These are phyloP conservation scores for Rhodotorula sp. DNA, from an alignment of 1,284 basidiomycete species.

Conservation along the genomic window DNA sequence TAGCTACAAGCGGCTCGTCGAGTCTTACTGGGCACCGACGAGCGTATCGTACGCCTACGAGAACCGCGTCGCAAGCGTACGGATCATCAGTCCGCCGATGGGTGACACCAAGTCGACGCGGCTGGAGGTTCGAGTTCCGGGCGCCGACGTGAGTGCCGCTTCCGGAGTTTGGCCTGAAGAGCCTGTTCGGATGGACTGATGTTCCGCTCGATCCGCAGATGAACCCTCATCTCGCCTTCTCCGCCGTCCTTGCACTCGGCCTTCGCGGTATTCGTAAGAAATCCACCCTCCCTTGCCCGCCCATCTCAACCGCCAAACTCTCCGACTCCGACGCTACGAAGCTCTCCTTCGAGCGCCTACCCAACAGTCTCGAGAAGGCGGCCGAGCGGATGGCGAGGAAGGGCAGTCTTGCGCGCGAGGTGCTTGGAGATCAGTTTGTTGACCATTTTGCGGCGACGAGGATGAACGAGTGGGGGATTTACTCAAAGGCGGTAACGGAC, in stretches of 20 bases:
- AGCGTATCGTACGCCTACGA: conserved; percentile 88
- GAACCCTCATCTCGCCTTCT: conserved; percentile 83
- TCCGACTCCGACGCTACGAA: conserved; percentile 45
- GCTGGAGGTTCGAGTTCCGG: conserved; percentile 68
- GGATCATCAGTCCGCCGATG: conserved; percentile 86
- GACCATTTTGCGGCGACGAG: conserved; percentile 91
- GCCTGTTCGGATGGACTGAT: not conserved
- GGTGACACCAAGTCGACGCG: conserved; percentile 76
- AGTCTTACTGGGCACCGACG: conserved; percentile 45
- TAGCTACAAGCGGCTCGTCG: conserved; percentile 87
- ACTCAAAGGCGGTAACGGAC: conserved; percentile 26
- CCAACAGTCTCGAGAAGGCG: conserved; percentile 71
- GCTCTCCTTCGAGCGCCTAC: conserved; percentile 60
- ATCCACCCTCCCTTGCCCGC: conserved; percentile 66
- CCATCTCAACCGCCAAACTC: conserved; percentile 57
- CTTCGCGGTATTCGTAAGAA: conserved; percentile 81
- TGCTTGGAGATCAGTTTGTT: conserved; percentile 84
- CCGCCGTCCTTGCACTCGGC: conserved; percentile 81
- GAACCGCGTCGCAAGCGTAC: conserved; percentile 83
- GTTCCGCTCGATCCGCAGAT: conserved; percentile 45
- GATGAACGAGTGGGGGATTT: conserved; percentile 44
- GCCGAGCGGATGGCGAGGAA: conserved; percentile 73
- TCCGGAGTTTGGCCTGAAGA: not conserved
- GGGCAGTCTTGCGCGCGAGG: conserved; percentile 70
- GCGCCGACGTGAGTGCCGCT: conserved; percentile 71